A percentile compares a stretch with the other conserved stretches of the same genome.
These are phyloP conservation scores for Eucalyptus erythrocorys DNA, from an alignment of 345 rosid genomes.

Conservation along the genomic window DNA sequence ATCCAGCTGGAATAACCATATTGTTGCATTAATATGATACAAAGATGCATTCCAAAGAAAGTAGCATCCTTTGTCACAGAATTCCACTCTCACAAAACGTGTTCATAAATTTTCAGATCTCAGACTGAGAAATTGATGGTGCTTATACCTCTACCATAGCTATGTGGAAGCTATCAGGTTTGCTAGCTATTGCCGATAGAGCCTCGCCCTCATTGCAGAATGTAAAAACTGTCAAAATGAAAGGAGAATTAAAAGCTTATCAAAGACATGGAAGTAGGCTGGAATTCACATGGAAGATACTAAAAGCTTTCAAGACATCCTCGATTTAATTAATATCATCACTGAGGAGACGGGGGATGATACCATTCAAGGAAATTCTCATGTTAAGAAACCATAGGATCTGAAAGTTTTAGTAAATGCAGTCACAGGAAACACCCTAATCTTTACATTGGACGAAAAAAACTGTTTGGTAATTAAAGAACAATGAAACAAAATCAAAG, in stretches of 20 bases:
- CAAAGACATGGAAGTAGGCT: neutral
- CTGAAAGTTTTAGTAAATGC: neutral
- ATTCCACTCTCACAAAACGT: neutral
- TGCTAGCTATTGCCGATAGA: conserved; percentile 37
- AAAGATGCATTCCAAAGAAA: neutral
- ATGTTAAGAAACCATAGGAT: neutral
- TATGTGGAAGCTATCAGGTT: conserved; percentile 67
- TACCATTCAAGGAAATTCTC: neutral
- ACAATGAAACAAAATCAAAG: neutral
- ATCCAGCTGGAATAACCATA: neutral
- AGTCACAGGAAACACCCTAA: neutral
- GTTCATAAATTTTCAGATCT: neutral
- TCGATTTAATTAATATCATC: neutral
- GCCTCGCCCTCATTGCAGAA: conserved; percentile 76
- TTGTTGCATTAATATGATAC: neutral
- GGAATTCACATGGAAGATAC: neutral
- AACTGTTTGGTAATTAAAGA: neutral
- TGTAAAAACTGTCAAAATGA: conserved; percentile 43
- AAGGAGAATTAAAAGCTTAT: neutral
- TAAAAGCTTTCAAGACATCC: neutral
- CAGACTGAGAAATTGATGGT: neutral
- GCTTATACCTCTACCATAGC: conserved; percentile 73
- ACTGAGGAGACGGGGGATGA: neutral
- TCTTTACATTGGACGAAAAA: neutral
- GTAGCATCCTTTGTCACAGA: neutral